Evolutionary conservation across 192 early-diverging fungal species (phyloP), one percentile per base, ranked within the genome.

Genomic region (Backusella psychrophila): DNA sequence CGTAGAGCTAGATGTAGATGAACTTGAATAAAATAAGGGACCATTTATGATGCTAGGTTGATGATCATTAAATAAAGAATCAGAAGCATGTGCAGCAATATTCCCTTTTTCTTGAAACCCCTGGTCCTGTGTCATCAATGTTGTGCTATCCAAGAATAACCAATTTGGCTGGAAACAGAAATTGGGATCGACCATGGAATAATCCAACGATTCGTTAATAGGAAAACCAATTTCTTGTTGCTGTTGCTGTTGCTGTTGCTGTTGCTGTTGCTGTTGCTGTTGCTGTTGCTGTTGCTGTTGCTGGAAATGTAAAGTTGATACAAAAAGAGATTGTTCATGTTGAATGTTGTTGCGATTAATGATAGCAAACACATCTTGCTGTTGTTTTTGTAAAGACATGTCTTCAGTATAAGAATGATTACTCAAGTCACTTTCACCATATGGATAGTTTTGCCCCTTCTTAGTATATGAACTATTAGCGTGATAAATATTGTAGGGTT

Each of bases 51-150:
- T 63, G 56, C 23, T 11, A 29, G n/a, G 56, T 4, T 63, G 56
- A 59, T 59, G 56, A 63, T 63, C 56, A 63, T 63, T 29, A 63
- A 63, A 63, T 29, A 63, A 29, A 63, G 56, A 63, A 63, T 63
- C 56, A 63, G 56, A 63, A 63, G 56, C 26, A 63, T 63, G 23
- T 29, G 56, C 11, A 26, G 11, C 12, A 11, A 14, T 63, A 63
- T 49, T 49, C 46, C 46, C 15, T 49, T 49, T 49, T 49, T 49
- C 46, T 49, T 49, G 46, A n/a, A 49, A n/a, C 46, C 46, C 46
- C 46, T 49, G 46, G 15, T 49, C 46, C 6, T 19, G 46, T 63
- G 12, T 29, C 56, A 63, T 63, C 26, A n/a, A 26, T 14, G 26
- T 29, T 63, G 56, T 23, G 21, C 26, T 63, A 14, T 63, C 26